Evolutionary conservation across 768 basidiomycete species (phyloP).

Genomic region (Collybiopsis confluens): DNA sequence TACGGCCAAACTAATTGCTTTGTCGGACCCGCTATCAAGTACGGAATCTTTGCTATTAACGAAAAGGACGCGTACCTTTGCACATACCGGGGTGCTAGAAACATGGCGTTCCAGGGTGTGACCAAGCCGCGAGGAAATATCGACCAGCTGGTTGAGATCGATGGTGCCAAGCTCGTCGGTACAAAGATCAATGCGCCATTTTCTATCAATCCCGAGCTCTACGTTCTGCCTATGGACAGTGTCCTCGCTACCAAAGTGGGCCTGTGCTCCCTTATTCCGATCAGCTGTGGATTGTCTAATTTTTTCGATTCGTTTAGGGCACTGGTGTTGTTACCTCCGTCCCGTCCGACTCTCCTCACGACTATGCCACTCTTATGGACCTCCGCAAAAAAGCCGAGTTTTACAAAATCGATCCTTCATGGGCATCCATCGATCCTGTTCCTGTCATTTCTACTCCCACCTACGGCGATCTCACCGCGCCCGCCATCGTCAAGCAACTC

Average conservation of each 20-base stretch:
- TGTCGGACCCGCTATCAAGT: conserved; percentile 85
- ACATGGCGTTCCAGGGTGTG: conserved; percentile 94
- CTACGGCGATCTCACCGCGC: conserved; percentile 91
- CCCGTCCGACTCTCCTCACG: conserved; percentile 97
- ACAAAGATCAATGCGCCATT: conserved; percentile 89
- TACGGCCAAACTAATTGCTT: conserved; percentile 99
- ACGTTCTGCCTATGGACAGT: conserved; percentile 98
- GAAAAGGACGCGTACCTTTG: conserved; percentile 86
- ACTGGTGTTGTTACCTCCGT: conserved; percentile 98
- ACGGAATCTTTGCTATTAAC: conserved; percentile 87
- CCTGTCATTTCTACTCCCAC: conserved; percentile 85
- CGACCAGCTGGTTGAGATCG: conserved; percentile 70
- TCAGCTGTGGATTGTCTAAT: background rate
- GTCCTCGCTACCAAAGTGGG: conserved; percentile 88
- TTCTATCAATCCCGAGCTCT: conserved; percentile 77
- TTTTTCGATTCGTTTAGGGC: conserved; percentile 43
- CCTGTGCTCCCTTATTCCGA: background rate
- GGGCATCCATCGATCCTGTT: conserved; percentile 81
- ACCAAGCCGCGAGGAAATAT: conserved; percentile 69
- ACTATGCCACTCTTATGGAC: conserved; percentile 85
- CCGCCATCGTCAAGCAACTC: conserved; percentile 75
- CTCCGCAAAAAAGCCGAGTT: conserved; percentile 94
- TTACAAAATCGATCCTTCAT: conserved; percentile 89
- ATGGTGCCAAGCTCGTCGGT: conserved; percentile 78
- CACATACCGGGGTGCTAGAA: conserved; percentile 88